Evolutionary conservation across 768 basidiomycete species (phyloP), one percentile per base, ranked within the genome.

Genomic region (Russula abietina): DNA sequence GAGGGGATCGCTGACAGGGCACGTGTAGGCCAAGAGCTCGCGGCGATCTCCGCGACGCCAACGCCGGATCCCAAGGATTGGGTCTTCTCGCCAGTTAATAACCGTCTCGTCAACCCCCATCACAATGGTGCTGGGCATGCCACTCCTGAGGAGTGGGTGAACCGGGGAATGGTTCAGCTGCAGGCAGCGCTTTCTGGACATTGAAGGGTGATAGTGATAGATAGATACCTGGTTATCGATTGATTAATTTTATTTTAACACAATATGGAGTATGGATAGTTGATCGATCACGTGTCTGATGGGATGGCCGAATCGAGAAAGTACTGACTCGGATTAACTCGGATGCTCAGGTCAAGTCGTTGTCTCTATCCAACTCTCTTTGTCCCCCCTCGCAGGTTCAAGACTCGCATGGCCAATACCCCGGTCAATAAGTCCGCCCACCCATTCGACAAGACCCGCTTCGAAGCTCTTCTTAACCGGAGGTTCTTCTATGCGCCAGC

Each of bases 401-500:
- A 62, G 36, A 33, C 69, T 0, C 52, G 66, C 54, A 75, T 74
- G 74, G 59, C 71, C 12, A 68, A 63, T 17, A 53, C 61, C 4
- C 45, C 68, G 1, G 81, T 94, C 66, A 89, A 94, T 81, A 96
- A 89, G 77, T 83, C 82, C 2, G 88, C 85, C 0, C 92, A 94
- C 71, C 72, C 86, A 2, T 99, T 99, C 72, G 91, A 95, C 74
- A 96, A 95, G 76, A 66, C 77, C 24, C 82, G 86, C 26, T 81
- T 98, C 36, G 97, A 98, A 70, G 87, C 87, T 26, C 75, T 96
- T 52, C 81, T 98, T 59, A 89, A 87, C 71, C 84, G 90, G 60
- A 81, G 97, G 54, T 99, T 99, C 80, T 99, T 98, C 80, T 98
- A 91, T 72, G 92, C 96, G 4, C 96, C 96, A 26, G 92, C 97